These are phyloP conservation scores for Xylaria curta DNA, from an alignment of 495 filamentous ascomycete genomes.

Conservation along the genomic window DNA sequence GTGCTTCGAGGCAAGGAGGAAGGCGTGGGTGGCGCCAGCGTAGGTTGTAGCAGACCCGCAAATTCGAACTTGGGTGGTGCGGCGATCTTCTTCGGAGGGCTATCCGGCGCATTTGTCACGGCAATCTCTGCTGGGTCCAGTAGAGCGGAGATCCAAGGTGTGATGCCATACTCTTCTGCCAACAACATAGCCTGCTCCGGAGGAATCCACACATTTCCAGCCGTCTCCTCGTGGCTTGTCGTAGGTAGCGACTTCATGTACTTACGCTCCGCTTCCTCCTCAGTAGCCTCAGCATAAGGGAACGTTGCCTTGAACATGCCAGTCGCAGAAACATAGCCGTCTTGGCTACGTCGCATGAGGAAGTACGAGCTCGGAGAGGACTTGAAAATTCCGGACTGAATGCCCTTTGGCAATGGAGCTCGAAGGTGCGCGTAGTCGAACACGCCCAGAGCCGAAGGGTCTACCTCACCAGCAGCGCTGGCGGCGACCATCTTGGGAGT, in stretches of 20 bases:
- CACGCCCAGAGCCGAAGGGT: conserved; percentile 73
- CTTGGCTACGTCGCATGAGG: conserved; percentile 93
- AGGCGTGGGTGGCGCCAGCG: conserved; percentile 52
- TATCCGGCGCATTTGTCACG: conserved; percentile 48
- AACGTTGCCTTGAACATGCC: conserved; percentile 99
- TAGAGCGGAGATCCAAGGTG: conserved; percentile 86
- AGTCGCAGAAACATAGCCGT: conserved; percentile 93
- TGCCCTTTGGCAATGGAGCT: conserved; percentile 85
- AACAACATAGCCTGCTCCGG: conserved; percentile 82
- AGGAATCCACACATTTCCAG: conserved; percentile 95
- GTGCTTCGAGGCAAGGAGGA: conserved; percentile 50
- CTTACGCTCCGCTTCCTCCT: conserved; percentile 86
- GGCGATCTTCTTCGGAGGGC: conserved; percentile 68
- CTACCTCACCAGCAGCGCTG: conserved; percentile 69
- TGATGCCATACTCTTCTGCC: conserved; percentile 79
- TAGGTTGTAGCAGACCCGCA: conserved; percentile 40
- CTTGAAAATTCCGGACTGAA: conserved; percentile 91
- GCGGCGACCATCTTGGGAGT: conserved; percentile 74
- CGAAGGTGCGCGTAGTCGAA: conserved; percentile 97
- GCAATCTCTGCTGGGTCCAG: conserved; percentile 77
- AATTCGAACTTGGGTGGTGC: conserved; percentile 71
- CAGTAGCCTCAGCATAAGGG: conserved; percentile 83
- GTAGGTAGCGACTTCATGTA: conserved; percentile 79
- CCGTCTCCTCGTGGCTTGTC: conserved; percentile 88
- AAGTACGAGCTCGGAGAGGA: conserved; percentile 90